These are phyloP conservation scores for Plectosphaerella plurivora DNA, from an alignment of 2,329 filamentous ascomycete genomes.

Conservation along the genomic window DNA sequence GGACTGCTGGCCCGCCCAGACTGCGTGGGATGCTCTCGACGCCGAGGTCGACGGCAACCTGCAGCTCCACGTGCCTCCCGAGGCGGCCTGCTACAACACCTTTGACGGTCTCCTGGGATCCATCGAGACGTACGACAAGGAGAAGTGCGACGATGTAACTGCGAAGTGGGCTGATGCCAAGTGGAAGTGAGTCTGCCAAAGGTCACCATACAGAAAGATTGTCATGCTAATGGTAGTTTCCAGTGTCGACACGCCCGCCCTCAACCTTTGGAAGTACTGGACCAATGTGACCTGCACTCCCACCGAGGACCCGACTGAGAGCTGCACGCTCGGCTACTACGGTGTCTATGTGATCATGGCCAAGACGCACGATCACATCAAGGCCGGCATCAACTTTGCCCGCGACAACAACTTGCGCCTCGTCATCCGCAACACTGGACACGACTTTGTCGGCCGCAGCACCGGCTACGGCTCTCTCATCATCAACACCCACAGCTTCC, in stretches of 20 bases:
- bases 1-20: conserved; percentile 22
- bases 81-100: conserved; percentile 27
- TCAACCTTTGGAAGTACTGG: conserved; percentile 35
- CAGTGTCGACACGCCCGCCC: conserved; percentile 21
- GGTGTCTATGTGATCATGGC: conserved; percentile 25
- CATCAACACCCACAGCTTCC: conserved; percentile 53
- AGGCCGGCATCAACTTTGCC: conserved; percentile 25
- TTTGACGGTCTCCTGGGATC: conserved; percentile 31
- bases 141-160: conserved; percentile 23
- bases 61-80: conserved; percentile 21
- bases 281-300: conserved; percentile 36
- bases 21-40: conserved; percentile 25
- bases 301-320: conserved; percentile 22
- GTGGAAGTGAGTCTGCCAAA: conserved; percentile 27
- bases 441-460: conserved; percentile 54
- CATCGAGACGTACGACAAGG: conserved; percentile 28
- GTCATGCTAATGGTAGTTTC: conserved; percentile 1
- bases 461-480: conserved; percentile 56
- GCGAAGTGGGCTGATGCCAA: conserved; percentile 25
- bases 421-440: conserved; percentile 52
- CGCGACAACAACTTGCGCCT: conserved; percentile 41
- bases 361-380: conserved; percentile 15
- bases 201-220: conserved; percentile 3
- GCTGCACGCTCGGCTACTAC: conserved; percentile 34
- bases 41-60: conserved; percentile 29